A percentile compares a stretch with the other conserved stretches of the same genome.
phyloP scores from a whole-genome alignment of 768 basidiomycete species.

The Xerocomus brunneocitrinus region DNA sequence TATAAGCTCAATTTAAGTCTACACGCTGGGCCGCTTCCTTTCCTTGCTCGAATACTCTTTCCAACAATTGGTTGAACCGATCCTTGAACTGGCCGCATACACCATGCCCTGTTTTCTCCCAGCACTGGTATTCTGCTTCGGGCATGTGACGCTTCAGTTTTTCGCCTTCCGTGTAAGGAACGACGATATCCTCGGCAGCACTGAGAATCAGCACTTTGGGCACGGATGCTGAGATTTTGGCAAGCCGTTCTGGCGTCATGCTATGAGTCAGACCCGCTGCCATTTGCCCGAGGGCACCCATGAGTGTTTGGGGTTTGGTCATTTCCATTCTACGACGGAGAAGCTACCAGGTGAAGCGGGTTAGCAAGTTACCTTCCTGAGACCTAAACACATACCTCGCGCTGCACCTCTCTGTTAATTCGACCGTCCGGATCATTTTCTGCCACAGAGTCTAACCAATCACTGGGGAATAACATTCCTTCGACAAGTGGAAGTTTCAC shows the following conservation, averaged over 20 bases:
- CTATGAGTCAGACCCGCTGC: constrained; percentile 60
- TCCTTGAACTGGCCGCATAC: constrained; percentile 45
- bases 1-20: neutral
- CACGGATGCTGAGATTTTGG: constrained; percentile 46
- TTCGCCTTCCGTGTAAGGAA: constrained; percentile 47
- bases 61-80: constrained; percentile 54
- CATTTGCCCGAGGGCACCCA: constrained; percentile 72
- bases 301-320: constrained; percentile 54
- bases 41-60: constrained; percentile 54
- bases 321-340: constrained; percentile 43
- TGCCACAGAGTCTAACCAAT: constrained; percentile 57
- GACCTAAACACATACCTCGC: constrained; percentile 37
- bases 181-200: constrained; percentile 60
- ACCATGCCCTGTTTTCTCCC: constrained; percentile 63
- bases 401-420: constrained; percentile 61
- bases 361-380: neutral
- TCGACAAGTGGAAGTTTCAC: constrained; percentile 48
- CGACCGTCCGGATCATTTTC: constrained; percentile 51
- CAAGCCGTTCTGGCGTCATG: constrained; percentile 46
- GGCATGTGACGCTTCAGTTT: constrained; percentile 55
- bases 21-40: neutral
- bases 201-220: constrained; percentile 68
- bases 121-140: constrained; percentile 51
- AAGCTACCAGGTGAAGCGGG: constrained; percentile 31
- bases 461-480: constrained; percentile 53